Evolutionary conservation across 371 early-diverging fungal genomes (phyloP).

Genomic region (Apophysomyces ossiformis): DNA sequence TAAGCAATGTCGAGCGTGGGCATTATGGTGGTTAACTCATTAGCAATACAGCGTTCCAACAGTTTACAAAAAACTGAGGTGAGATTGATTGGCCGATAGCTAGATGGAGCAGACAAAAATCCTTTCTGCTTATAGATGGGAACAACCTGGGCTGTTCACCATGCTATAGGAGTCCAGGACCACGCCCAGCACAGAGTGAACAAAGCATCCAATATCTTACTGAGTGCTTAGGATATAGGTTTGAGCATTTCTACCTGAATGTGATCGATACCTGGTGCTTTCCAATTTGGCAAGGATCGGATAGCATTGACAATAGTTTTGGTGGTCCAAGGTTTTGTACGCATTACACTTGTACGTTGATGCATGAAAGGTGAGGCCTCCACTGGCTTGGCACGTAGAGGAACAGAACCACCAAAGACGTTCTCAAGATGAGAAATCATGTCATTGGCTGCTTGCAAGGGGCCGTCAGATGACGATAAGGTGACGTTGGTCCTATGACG

Average conservation of each 20-base stretch:
- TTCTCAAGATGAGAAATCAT: slow-evolving; percentile 8
- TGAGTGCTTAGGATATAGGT: slow-evolving; percentile 2
- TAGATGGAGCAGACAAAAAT: not conserved
- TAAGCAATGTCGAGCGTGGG: too few species aligned
- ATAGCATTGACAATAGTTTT: not conserved
- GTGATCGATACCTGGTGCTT: slow-evolving; percentile 32
- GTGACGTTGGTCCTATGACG: not conserved
- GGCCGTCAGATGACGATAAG: slow-evolving; percentile 7
- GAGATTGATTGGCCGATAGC: slow-evolving; percentile 1
- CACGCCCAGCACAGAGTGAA: slow-evolving; percentile 31
- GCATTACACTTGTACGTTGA: not conserved
- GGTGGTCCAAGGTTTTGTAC: not conserved
- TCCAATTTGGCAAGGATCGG: slow-evolving; percentile 5
- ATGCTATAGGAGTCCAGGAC: slow-evolving; percentile 18
- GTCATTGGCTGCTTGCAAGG: not conserved
- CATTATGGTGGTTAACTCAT: too few species aligned
- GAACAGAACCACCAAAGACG: slow-evolving; percentile 7
- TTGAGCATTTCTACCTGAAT: slow-evolving; percentile 32
- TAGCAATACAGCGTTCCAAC: not conserved
- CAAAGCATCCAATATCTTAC: not conserved
- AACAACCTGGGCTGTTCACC: slow-evolving; percentile 30
- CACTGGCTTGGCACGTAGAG: not conserved
- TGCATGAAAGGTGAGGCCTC: not conserved
- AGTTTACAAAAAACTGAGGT: slow-evolving; percentile 11
- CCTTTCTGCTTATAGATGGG: slow-evolving; percentile 32